A percentile compares a stretch with the other conserved stretches of the same genome.
phyloP scores from a whole-genome alignment of 2,329 filamentous ascomycete species.

The Blastomyces parvus region DNA sequence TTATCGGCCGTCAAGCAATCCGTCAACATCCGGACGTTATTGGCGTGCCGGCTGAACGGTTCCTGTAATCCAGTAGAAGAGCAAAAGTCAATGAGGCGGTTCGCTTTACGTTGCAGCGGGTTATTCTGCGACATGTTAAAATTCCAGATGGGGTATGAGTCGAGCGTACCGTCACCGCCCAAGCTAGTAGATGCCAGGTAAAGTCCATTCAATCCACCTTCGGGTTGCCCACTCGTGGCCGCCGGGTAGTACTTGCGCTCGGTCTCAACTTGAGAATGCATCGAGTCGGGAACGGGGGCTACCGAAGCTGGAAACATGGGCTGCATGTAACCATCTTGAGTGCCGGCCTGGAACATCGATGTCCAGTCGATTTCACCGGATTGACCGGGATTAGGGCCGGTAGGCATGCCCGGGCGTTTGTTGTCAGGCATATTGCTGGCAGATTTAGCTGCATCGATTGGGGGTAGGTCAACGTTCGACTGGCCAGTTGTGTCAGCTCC shows the following conservation, averaged over 20 bases:
- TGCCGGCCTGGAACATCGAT: conserved; percentile 66
- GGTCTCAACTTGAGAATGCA: conserved; percentile 56
- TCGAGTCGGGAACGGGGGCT: conserved; percentile 59
- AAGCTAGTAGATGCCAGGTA: conserved; percentile 40
- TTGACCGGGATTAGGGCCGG: conserved; percentile 51
- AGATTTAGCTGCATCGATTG: conserved; percentile 36
- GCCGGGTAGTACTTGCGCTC: conserved; percentile 46
- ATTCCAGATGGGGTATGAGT: conserved; percentile 34
- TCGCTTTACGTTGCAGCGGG: conserved; percentile 36
- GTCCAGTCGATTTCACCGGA: conserved; percentile 58
- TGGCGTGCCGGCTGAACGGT: conserved; percentile 46
- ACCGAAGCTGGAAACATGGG: conserved; percentile 55
- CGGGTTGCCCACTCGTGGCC: conserved; percentile 30
- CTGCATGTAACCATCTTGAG: conserved; percentile 56
- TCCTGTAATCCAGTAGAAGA: conserved; percentile 49
- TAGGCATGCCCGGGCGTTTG: conserved; percentile 50
- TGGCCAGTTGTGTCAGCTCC: conserved; percentile 34
- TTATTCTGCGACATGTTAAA: conserved; percentile 42
- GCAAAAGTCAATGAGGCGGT: conserved; percentile 49
- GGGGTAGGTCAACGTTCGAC: conserved; percentile 37
- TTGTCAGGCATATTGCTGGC: conserved; percentile 30
- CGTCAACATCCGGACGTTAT: conserved; percentile 34
- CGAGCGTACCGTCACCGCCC: conserved; percentile 39
- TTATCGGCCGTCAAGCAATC: conserved; percentile 56
- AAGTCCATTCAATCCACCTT: conserved; percentile 39